Base-by-base conservation (phyloP, 345 rosid genomes). In the Lepidium aucheri region DNA sequence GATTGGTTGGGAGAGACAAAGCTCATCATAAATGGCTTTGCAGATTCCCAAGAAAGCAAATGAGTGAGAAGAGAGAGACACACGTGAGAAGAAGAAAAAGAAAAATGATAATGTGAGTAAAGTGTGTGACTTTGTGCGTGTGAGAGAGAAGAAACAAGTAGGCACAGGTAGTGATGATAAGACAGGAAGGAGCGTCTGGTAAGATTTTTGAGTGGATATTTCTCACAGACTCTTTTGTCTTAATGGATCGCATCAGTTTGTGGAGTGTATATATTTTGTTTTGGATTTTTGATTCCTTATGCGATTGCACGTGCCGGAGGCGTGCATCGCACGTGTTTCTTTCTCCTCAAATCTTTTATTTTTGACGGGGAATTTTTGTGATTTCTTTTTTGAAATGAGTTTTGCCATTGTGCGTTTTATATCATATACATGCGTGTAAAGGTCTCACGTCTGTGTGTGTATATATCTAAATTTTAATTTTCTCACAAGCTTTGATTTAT, bases 31-130 rank as follows among this genome's bases (percentile, higher is more conserved):
- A 68, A 74, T 67, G 83, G 76, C 68, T 76, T 77, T 77, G 97
- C 98, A 72, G 96, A 86, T 93, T 90, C 96, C 98, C 98, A 83
- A 88, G 81, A 56, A 56, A 56, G 61, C 32, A 36, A 56, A 56
- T 11, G 52, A 46, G 67, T 26, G 39, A 51, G 30, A 30, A 49
- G 43, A 54, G 58, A 40, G 49, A 16, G 12, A 13, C 35, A 65
- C 34, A 52, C 41, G 65, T 60, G 74, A 69, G 59, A 55, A 10
- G 44, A 54, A 51, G 13, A 22, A 34, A 56, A 64, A 17, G 13
- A 38, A 20, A 20, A 20, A 20, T 24, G 26, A 24, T 24, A 24
- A 28, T 39, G 59, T 52, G 69, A 35, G 42, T 14, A 3, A 20
- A 20, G 74, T 33, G 68, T 47, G 59, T 17, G 53, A 20, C 22